Conservation (phyloP, 768 basidiomycete species). For the Serendipita sp. region DNA sequence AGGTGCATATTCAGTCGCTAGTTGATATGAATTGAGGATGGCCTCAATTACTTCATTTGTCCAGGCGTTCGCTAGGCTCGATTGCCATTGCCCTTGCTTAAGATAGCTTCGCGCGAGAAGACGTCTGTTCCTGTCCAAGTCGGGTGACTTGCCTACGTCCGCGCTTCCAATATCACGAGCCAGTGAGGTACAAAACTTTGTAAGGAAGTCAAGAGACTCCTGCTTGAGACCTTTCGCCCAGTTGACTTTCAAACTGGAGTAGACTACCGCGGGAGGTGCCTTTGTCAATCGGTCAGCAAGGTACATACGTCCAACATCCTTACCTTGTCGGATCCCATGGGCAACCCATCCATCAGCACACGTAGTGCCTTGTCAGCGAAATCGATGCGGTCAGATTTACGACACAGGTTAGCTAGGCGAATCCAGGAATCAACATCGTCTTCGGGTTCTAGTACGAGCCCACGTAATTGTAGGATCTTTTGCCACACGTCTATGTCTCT, state of each 20-base stretch:
- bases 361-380: slow-evolving; percentile 95
- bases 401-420: slow-evolving; percentile 94
- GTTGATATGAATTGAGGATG: slow-evolving; percentile 68
- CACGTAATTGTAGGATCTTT: slow-evolving; percentile 87
- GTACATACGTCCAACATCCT: slow-evolving; percentile 20
- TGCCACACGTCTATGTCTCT: slow-evolving; percentile 99
- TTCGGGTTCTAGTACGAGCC: slow-evolving; percentile 80
- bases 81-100: slow-evolving; percentile 93
- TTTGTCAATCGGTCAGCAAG: slow-evolving; percentile 28
- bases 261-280: slow-evolving; percentile 90
- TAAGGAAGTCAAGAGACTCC: slow-evolving; percentile 68
- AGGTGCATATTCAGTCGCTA: slow-evolving; percentile 82
- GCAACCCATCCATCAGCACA: slow-evolving; percentile 44
- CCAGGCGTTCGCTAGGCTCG: slow-evolving; percentile 67
- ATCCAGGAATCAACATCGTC: slow-evolving; percentile 98
- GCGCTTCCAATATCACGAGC: slow-evolving; percentile 58
- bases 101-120: slow-evolving; percentile 93
- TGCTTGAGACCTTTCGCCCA: slow-evolving; percentile 77
- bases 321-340: background rate
- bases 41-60: slow-evolving; percentile 60
- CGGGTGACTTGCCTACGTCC: slow-evolving; percentile 31
- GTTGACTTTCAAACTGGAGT: slow-evolving; percentile 88
- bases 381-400: slow-evolving; percentile 87
- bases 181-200: slow-evolving; percentile 65
- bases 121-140: slow-evolving; percentile 55